These are phyloP conservation scores for Gyromitra esculenta DNA, from an alignment of 2,329 filamentous ascomycete species.

Conservation along the genomic window DNA sequence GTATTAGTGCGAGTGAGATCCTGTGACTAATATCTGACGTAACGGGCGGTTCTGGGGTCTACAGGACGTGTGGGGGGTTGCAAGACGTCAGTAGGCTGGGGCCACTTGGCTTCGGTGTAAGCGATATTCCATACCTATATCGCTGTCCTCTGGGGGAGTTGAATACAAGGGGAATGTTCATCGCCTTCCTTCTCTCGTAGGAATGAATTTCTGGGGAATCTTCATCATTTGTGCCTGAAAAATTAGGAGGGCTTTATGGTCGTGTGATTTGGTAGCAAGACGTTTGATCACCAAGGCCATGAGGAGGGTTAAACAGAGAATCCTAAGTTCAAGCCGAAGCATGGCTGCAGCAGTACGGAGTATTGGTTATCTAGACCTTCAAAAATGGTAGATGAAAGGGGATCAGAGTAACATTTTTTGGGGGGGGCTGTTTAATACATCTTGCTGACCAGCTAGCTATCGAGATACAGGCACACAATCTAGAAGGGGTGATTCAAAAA, in stretches of 20 bases:
- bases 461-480: no score
- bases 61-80: neutral
- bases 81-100: neutral
- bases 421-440: no score
- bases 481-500: no score
- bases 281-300: constrained; percentile 66
- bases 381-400: no score
- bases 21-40: neutral
- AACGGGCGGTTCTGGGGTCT: neutral
- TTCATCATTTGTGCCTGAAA: neutral
- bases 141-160: neutral
- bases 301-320: neutral
- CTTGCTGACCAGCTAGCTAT: no score
- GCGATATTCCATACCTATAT: neutral
- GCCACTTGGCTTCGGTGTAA: neutral
- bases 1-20: neutral
- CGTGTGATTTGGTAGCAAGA: constrained; percentile 67
- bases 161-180: neutral
- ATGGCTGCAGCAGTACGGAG: neutral
- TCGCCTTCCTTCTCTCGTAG: neutral
- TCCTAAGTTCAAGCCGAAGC: neutral
- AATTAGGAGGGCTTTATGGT: neutral
- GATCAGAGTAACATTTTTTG: no score
- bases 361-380: neutral
- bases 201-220: neutral